Base-by-base conservation (phyloP, 805 yeast species). In the Candida loeiensis region DNA sequence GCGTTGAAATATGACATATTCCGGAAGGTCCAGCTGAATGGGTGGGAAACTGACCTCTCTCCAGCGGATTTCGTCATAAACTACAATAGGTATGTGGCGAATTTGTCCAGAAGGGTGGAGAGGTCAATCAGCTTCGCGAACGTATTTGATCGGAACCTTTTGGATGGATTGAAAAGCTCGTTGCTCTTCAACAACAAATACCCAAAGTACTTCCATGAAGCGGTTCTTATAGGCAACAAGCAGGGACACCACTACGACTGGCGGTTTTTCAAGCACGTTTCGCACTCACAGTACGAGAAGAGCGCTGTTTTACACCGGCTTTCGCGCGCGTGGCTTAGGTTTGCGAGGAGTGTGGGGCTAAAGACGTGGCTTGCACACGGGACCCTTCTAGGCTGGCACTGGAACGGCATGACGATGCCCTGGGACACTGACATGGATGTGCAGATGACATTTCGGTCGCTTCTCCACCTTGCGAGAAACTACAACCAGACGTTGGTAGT, bases 361-460 rank as follows among this genome's bases (percentile, higher is more conserved):
- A 58, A 66, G 7, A 68, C 83, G 4, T 80, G 83, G 85, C 63
- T 80, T 6, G 83, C 83, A 1, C 85, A 80, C 53, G 88, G 88
- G 2, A 63, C 83, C 1, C 61, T 80, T 46, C 64, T 79, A 28
- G 78, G 82, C 8, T 79, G 84, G 76, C 64, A 76, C 47, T 78
- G 84, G 75, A 78, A 79, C 51, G 85, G 86, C 0, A 47, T 75
- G 39, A 61, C 67, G 5, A 69, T 81, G 55, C 83, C 85, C 1
- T 81, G 85, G 85, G 88, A 81, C 53, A 66, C 70, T 40, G 88
- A 81, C 54, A 60, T 77, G 37, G 88, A 81, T 59, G 79, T 80
- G 18, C 83, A 80, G 48, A 71, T 80, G 66, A 76, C 86, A 1
- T 62, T 75, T 42, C 55, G 46, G 11, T 74, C 76, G 29, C 53